Base-by-base conservation (phyloP, 2,329 filamentous ascomycete genomes). In the Torrubiella hemipterigena region DNA sequence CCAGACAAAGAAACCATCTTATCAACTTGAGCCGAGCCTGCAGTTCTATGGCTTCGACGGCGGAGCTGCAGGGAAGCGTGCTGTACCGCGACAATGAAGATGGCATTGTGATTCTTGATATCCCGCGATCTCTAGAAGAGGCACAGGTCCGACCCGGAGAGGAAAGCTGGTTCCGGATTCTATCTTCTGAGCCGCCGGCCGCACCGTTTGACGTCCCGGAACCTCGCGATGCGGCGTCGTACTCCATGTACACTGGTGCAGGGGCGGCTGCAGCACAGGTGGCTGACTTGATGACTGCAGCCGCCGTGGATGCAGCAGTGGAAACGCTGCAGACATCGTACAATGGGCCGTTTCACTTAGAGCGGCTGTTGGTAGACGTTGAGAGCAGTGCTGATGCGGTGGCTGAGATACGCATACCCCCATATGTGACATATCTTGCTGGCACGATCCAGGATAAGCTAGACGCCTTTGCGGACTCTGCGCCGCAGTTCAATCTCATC, bases 401-500 rank as follows among this genome's bases (percentile, higher is more conserved):
- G 29, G 16, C n/a, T 31, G 29, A 23, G 25, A 40, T 37, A 15
- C 40, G 54, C 30, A 49, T 69, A 19, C 69, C 66, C n/a, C 48
- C 52, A 6, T 43, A 44, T 11, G 57, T 63, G 22, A 43, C 50
- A 11, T 59, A 64, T 43, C 54, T 78, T 14, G 50, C 65, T 7
- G 69, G 71, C 15, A 61, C 50, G 40, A 66, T 65, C 40, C 52
- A 49, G 38, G 58, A 55, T 5, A 53, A 54, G 27, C 51, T 60
- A 22, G 43, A 49, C 3, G 38, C 40, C 0, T 67, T 76, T 40
- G 40, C 60, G 1, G 41, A 51, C 11, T 47, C 45, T 4, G 61
- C 66, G 3, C 63, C 67, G 14, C 44, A 50, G 6, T 86, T 89
- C 50, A 61, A 81, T 40, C 58, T 87, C 27, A 61, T 87, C 22